Conservation (phyloP, 768 basidiomycete genomes). For the Boletus speciosus region DNA sequence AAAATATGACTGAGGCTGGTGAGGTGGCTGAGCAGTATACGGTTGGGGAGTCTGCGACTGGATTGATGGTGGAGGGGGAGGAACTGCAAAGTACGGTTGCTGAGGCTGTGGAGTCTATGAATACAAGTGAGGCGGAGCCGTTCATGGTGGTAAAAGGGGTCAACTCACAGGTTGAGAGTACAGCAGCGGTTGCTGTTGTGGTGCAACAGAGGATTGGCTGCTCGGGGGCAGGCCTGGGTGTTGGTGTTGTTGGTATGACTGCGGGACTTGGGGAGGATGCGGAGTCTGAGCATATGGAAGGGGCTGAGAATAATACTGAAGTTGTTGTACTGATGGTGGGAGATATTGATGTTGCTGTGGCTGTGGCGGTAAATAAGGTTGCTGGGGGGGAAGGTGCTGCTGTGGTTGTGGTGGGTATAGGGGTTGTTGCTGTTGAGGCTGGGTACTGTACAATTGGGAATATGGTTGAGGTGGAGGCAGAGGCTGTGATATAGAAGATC, state of each 20-base stretch:
- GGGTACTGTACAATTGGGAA: constrained; percentile 1
- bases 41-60: constrained; percentile 14
- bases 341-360: constrained; percentile 13
- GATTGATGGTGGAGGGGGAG: constrained; percentile 15
- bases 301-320: constrained; percentile 8
- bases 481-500: constrained; percentile 8
- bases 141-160: background rate
- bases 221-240: constrained; percentile 9
- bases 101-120: constrained; percentile 6
- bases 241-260: constrained; percentile 17
- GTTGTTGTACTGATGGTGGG: constrained; percentile 7
- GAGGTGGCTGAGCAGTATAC: constrained; percentile 14
- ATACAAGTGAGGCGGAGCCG: background rate
- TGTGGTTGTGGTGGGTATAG: constrained; percentile 9
- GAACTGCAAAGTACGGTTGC: constrained; percentile 14
- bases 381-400: constrained; percentile 11
- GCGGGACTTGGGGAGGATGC: constrained; percentile 8
- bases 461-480: constrained; percentile 13
- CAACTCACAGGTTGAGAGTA: constrained; percentile 14
- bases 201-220: background rate
- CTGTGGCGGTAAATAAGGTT: constrained; percentile 1
- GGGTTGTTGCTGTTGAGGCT: constrained; percentile 17
- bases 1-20: constrained; percentile 21
- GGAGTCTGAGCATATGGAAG: constrained; percentile 15
- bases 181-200: background rate